Percentiles rank a stretch among this genome's conserved stretches.
These are phyloP conservation scores for Podaxis sp. DNA, from an alignment of 768 basidiomycete species.

Conservation along the genomic window DNA sequence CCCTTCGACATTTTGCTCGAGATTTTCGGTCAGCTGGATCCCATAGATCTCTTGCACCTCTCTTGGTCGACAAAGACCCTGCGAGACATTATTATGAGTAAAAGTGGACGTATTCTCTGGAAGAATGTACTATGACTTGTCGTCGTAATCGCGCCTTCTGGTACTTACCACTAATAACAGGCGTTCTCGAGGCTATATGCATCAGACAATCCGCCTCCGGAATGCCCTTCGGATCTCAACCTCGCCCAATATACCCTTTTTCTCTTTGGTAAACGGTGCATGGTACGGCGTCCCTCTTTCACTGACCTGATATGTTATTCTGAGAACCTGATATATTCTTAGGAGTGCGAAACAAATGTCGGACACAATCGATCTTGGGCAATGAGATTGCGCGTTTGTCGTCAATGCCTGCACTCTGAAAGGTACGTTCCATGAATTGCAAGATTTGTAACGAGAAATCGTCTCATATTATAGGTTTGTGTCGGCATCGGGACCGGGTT, in stretches of 20 bases:
- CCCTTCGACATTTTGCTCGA: constrained; percentile 21
- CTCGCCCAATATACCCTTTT: constrained; percentile 33
- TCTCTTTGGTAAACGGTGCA: constrained; percentile 24
- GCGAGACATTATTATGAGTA: constrained; percentile 23
- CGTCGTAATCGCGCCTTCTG: too few relatives aligned
- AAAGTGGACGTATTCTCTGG: neutral
- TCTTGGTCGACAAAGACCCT: constrained; percentile 34
- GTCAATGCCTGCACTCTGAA: neutral
- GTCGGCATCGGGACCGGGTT: neutral
- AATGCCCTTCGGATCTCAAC: constrained; percentile 28
- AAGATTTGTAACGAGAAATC: neutral
- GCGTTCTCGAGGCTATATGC: constrained; percentile 23
- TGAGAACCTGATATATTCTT: too few relatives aligned
- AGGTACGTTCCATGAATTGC: neutral
- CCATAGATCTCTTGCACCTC: constrained; percentile 36
- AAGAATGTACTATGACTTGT: neutral
- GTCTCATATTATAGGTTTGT: neutral
- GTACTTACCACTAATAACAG: constrained; percentile 1
- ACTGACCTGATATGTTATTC: too few relatives aligned
- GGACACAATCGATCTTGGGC: constrained; percentile 1
- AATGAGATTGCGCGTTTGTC: constrained; percentile 4
- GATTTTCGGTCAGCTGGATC: constrained; percentile 35
- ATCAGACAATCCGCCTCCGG: constrained; percentile 18
- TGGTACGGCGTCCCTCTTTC: neutral
- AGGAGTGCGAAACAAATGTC: neutral